Conservation (phyloP, 495 filamentous ascomycete species). For the Talaromyces nanjingensis region DNA sequence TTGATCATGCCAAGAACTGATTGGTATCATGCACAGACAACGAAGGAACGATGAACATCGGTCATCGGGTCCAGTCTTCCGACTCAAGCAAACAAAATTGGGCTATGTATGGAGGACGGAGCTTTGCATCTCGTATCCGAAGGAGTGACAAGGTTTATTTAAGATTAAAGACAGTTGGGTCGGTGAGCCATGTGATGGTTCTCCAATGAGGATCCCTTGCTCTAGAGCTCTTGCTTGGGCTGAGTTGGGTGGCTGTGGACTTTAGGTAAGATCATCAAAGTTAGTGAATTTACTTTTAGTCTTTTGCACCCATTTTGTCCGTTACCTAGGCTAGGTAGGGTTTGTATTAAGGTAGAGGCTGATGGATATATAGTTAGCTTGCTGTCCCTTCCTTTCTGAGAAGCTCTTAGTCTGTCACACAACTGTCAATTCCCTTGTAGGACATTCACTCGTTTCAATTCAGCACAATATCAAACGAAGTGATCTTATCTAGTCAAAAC, state of each 20-base stretch:
- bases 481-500: neutral
- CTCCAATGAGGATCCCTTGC: neutral
- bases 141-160: neutral
- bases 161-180: neutral
- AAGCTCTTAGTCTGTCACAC: neutral
- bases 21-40: neutral
- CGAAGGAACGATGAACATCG: neutral
- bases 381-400: neutral
- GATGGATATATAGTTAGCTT: neutral
- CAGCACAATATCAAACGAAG: neutral
- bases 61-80: neutral
- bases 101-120: neutral
- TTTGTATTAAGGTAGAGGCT: neutral
- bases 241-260: neutral
- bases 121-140: neutral
- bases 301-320: neutral
- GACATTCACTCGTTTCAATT: neutral
- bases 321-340: neutral
- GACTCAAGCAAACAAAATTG: neutral
- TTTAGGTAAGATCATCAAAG: neutral
- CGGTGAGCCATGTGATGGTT: neutral
- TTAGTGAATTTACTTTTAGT: neutral
- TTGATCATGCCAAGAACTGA: neutral
- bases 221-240: neutral
- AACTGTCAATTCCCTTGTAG: neutral